Conservation (phyloP, 2,329 filamentous ascomycete species). For the Phoma sp. region DNA sequence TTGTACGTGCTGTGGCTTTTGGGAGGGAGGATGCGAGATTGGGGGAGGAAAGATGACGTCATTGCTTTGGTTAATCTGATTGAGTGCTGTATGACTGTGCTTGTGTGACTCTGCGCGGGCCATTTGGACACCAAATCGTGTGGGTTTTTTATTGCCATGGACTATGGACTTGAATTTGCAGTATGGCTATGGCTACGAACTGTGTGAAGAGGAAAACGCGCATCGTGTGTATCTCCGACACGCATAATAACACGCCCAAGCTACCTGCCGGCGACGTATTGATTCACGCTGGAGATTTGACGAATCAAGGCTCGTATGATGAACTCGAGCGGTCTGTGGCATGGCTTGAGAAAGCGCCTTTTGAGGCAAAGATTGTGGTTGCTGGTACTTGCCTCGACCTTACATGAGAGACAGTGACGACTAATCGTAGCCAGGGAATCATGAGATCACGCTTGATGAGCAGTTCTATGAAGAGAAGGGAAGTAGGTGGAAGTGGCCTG, state of each 20-base stretch:
- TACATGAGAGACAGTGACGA: not conserved
- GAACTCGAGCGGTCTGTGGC: conserved; percentile 67
- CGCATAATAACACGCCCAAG: conserved; percentile 70
- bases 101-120: no score
- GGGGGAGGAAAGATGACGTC: no score
- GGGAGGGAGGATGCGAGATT: no score
- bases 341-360: conserved; percentile 73
- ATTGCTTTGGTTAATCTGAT: not conserved
- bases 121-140: no score
- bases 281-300: conserved; percentile 79
- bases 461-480: conserved; percentile 66
- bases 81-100: conserved; percentile 1
- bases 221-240: conserved; percentile 79
- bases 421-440: conserved; percentile 65
- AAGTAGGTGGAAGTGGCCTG: conserved; percentile 63
- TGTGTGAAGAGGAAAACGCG: conserved; percentile 57
- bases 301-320: conserved; percentile 69
- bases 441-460: conserved; percentile 75
- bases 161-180: not conserved
- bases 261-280: conserved; percentile 76
- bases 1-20: no score
- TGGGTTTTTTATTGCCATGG: no score
- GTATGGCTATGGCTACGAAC: no score
- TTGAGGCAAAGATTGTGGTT: conserved; percentile 74
- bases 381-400: conserved; percentile 59